Evolutionary conservation across 306 rosid genomes (phyloP), one percentile per base, ranked within the genome.

Genomic region (Cicer pinnatifidum): DNA sequence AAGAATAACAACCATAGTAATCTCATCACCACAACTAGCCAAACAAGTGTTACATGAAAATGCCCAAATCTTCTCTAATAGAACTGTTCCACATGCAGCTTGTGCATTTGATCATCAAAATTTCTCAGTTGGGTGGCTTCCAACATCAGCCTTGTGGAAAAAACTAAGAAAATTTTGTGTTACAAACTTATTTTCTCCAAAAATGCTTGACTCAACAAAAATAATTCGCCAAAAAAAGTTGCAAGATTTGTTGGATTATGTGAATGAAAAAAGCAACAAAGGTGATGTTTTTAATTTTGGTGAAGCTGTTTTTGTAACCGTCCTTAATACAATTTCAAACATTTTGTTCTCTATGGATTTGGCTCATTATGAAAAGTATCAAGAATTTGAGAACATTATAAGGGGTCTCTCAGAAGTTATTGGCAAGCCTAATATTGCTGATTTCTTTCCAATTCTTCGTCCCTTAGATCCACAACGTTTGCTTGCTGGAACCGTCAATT

Each of bases 321-420:
- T 46, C 0, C 61, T 76, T 11, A 57, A 66, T 67, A 7, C 69
- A 5, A 56, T 76, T 35, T 67, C 81, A 33, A 76, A 67, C 33
- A 67, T 28, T 68, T 67, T 76, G 8, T 76, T 76, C 50, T 76
- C 81, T 67, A 1, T 33, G 59, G 81, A 76, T 76, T 35, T 76
- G 33, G 11, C 38, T 76, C 23, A 76, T 11, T 20, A 45, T 15
- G 11, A 69, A 13, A 38, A 51, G 45, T 69, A 47, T 67, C 75
- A 28, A 54, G 80, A 43, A 13, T 76, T 76, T 54, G 44, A 28
- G 23, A 15, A 66, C 7, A 54, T 66, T 7, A 9, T 59, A 1
- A 1, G 12, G 62, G 70, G 76, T 19, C 0, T n/a, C n/a, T 12
- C 48, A 76, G 64, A 45, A 48, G 54, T 38, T 35, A 7, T 0